These are phyloP conservation scores for Globisporangium nodosum DNA, from an alignment of 352 stramenopile species.

Conservation along the genomic window DNA sequence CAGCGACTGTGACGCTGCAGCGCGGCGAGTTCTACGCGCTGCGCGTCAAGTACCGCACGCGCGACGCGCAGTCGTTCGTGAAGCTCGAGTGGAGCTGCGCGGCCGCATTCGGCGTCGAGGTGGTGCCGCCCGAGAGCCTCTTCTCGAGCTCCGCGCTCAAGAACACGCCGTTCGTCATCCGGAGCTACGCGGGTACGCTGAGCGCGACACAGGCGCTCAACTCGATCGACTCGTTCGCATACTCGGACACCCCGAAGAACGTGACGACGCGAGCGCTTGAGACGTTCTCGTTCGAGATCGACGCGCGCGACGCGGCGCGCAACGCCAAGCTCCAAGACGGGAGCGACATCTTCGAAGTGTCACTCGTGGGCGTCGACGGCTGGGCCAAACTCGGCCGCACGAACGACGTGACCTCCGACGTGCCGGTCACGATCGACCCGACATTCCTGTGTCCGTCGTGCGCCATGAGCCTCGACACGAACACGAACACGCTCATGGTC, in stretches of 20 bases:
- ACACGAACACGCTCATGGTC: constrained; percentile 41
- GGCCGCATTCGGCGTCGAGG: constrained; percentile 5
- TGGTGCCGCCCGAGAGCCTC: constrained; percentile 22
- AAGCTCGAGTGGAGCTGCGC: constrained; percentile 73
- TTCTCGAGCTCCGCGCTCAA: constrained; percentile 36
- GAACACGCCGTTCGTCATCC: constrained; percentile 55
- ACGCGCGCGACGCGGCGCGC: constrained; percentile 64
- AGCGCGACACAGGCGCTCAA: constrained; percentile 48
- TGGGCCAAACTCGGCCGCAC: constrained; percentile 87
- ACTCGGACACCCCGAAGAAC: constrained; percentile 12
- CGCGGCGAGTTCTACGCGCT: constrained; percentile 67
- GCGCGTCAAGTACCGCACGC: constrained; percentile 80
- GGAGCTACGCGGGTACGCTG: constrained; percentile 72
- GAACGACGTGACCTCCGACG: constrained; percentile 58
- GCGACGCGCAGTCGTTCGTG: constrained; percentile 77
- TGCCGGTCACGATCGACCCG: constrained; percentile 39
- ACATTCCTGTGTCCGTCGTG: constrained; percentile 52
- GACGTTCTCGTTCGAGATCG: constrained; percentile 65
- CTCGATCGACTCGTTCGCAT: constrained; percentile 46
- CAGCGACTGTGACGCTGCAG: constrained; percentile 17
- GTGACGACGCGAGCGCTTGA: constrained; percentile 35
- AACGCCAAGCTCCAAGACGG: constrained; percentile 89
- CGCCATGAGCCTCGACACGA: constrained; percentile 34
- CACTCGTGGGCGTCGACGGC: constrained; percentile 65
- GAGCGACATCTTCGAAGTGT: constrained; percentile 74